phyloP scores from a whole-genome alignment of 352 stramenopile genomes.

The Phytophthora fragariae region DNA sequence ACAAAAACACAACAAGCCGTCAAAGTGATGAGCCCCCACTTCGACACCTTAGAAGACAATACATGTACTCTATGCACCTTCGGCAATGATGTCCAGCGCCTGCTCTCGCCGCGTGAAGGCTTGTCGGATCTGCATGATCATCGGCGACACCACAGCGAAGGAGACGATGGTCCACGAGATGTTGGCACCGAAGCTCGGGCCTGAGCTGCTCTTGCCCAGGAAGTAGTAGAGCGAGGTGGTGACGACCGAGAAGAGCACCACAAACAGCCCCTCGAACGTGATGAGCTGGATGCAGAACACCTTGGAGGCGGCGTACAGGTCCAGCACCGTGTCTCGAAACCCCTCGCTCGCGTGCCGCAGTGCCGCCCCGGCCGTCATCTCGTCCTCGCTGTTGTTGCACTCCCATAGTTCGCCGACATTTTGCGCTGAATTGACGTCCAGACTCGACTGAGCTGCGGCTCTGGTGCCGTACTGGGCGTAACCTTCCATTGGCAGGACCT shows the following conservation, averaged over 20 bases:
- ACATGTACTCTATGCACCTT: conserved; percentile 36
- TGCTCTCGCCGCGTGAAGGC: conserved; percentile 79
- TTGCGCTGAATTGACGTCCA: conserved; percentile 4
- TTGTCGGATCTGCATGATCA: conserved; percentile 91
- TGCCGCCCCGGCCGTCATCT: conserved; percentile 18
- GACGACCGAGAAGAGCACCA: conserved; percentile 65
- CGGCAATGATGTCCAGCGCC: conserved; percentile 71
- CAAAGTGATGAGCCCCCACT: neutral
- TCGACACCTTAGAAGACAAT: neutral
- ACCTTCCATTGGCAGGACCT: conserved; percentile 2
- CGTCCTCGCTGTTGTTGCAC: conserved; percentile 12
- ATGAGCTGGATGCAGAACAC: conserved; percentile 81
- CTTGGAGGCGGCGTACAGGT: conserved; percentile 81
- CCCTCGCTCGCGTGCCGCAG: conserved; percentile 49
- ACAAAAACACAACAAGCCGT: conserved; percentile 25
- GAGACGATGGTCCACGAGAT: conserved; percentile 87
- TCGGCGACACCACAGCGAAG: conserved; percentile 83
- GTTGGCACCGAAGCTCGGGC: conserved; percentile 73
- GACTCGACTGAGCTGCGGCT: neutral
- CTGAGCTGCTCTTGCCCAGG: conserved; percentile 47
- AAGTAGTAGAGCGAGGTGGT: conserved; percentile 79
- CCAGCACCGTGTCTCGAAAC: conserved; percentile 67
- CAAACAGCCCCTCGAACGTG: conserved; percentile 82
- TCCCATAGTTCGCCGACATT: neutral
- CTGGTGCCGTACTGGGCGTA: conserved; percentile 33